These are phyloP conservation scores for Diaporthe ilicicola DNA, from an alignment of 2,329 filamentous ascomycete species.

Conservation along the genomic window DNA sequence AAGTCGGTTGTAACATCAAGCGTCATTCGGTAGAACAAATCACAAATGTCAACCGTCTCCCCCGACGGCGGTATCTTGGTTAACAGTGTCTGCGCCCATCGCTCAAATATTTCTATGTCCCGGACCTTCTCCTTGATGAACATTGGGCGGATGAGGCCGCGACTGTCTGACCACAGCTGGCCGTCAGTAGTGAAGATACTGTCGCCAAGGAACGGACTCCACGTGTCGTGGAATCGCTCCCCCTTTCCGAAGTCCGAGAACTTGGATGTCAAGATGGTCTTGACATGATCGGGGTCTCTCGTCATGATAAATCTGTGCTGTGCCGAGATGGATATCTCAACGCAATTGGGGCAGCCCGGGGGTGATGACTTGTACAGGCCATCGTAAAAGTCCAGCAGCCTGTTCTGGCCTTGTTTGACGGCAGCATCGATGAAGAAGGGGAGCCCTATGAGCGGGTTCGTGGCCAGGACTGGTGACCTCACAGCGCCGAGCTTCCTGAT, in stretches of 20 bases:
- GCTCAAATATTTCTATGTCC: constrained; percentile 66
- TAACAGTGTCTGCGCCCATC: constrained; percentile 65
- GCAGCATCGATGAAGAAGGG: constrained; percentile 41
- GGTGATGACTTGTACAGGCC: constrained; percentile 41
- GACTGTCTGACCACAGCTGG: constrained; percentile 60
- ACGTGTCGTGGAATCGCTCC: constrained; percentile 49
- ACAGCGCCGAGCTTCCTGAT: constrained; percentile 45
- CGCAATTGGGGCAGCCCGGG: constrained; percentile 45
- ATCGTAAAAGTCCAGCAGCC: constrained; percentile 44
- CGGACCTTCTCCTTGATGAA: constrained; percentile 57
- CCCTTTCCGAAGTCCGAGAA: constrained; percentile 64
- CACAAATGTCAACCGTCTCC: constrained; percentile 65
- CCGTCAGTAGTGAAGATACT: constrained; percentile 66
- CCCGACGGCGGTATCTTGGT: constrained; percentile 64
- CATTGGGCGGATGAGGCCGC: constrained; percentile 63
- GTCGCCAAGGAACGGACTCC: constrained; percentile 60
- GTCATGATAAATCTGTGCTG: constrained; percentile 53
- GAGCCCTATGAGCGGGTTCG: constrained; percentile 46
- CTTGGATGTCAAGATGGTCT: constrained; percentile 63
- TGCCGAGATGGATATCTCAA: constrained; percentile 47
- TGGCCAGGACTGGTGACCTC: constrained; percentile 43
- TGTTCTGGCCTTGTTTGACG: constrained; percentile 43
- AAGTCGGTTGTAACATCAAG: constrained; percentile 75
- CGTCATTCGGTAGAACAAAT: constrained; percentile 71
- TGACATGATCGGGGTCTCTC: constrained; percentile 64